Evolutionary conservation across 192 early-diverging fungal species (phyloP), one percentile per base, ranked within the genome.

Genomic region (Dissophora ornata): DNA sequence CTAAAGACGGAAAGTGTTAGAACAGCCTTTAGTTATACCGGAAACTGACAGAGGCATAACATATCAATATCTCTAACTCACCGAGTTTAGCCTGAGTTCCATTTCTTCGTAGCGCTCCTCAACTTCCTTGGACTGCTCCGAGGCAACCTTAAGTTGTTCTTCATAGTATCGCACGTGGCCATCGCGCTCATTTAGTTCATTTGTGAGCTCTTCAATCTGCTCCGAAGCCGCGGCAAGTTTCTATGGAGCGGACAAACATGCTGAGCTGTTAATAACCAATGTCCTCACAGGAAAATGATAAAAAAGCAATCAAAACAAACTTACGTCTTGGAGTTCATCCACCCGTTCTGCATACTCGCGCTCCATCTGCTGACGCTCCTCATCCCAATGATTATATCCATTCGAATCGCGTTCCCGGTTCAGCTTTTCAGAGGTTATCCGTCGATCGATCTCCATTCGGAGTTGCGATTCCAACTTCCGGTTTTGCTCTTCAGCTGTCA

Each of bases 301-400:
- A 16, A 29, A 40, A 32, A 44, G 15, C 1, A 66, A 5, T 19
- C 11, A 30, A 54, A 24, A 2, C 25, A 54, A 13, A 49, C 54
- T n/a, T 64, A 82, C 80, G 25, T 82, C 81, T 30, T 69, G 61
- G 19, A 82, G 48, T 0, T 73, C 69, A 29, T 82, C 58, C n/a
- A 82, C 22, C 13, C 25, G 56, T 28, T 62, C 58, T 0, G 46
- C 33, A 29, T 55, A 60, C 13, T 78, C 55, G 54, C 57, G 36
- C 32, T 82, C 74, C 12, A 73, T 29, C 11, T 65, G 67, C 4
- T 38, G 50, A 2, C 59, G 64, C 36, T 77, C 73, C 5, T 62
- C 59, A 10, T 62, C 50, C 73, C 73, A 77, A 34, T 62, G 41
- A 1, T 44, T 44, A 30, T 41, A 34, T 4, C 47, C 53, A 15